These are phyloP conservation scores for Penicillium pulvis DNA, from an alignment of 495 filamentous ascomycete genomes.

Conservation along the genomic window DNA sequence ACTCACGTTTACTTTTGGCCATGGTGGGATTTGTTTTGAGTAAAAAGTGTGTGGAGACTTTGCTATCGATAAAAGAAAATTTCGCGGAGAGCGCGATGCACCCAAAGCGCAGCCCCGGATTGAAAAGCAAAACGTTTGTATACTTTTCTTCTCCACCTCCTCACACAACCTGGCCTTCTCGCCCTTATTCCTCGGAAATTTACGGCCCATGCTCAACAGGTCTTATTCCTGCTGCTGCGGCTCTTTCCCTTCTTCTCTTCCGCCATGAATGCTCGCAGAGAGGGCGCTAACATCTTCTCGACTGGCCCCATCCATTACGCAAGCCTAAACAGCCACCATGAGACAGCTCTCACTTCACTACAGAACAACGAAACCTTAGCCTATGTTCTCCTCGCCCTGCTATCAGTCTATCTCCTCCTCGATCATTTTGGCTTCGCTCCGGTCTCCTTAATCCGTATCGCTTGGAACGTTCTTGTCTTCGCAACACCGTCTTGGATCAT, in stretches of 20 bases:
- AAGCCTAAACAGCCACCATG: constrained; percentile 37
- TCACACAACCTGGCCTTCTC: neutral
- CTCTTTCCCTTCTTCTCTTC: constrained; percentile 16
- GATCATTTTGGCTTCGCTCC: constrained; percentile 33
- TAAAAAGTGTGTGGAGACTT: constrained; percentile 30
- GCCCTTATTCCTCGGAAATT: neutral
- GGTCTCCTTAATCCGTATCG: constrained; percentile 26
- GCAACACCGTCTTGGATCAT: constrained; percentile 62
- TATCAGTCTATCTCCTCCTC: constrained; percentile 32
- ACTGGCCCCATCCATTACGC: constrained; percentile 33
- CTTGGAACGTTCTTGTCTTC: constrained; percentile 67
- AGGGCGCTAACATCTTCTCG: constrained; percentile 36
- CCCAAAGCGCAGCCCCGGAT: constrained; percentile 31
- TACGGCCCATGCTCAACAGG: constrained; percentile 24
- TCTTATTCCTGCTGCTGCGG: constrained; percentile 27
- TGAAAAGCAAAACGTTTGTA: constrained; percentile 16
- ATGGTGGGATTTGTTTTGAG: constrained; percentile 40
- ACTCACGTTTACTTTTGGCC: constrained; percentile 52
- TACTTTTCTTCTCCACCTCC: constrained; percentile 17
- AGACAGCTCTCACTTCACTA: constrained; percentile 27
- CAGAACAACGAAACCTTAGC: constrained; percentile 32
- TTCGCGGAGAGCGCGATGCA: constrained; percentile 31
- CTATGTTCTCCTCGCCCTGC: constrained; percentile 25
- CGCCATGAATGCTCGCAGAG: constrained; percentile 47
- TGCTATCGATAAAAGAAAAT: constrained; percentile 47